phyloP scores from a whole-genome alignment of 2,329 filamentous ascomycete species.

The Falciphora oryzae region DNA sequence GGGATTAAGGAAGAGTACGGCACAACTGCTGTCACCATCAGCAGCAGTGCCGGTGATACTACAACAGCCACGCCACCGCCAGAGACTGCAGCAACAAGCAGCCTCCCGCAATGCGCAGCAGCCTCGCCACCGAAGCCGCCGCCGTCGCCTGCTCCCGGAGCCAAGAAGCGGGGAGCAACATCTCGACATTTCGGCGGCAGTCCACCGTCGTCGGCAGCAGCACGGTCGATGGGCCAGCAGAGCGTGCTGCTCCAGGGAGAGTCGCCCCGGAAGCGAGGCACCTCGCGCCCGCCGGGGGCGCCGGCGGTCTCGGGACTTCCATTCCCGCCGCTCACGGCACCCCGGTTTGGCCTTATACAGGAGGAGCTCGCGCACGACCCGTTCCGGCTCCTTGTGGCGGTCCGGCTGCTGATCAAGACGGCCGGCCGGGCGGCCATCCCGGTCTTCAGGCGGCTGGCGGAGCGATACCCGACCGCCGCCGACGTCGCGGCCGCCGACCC shows the following conservation, averaged over 20 bases:
- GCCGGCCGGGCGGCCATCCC: slow-evolving; percentile 69
- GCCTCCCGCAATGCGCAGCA: slow-evolving; percentile 6
- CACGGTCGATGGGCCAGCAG: slow-evolving; percentile 11
- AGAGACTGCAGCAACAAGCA: not conserved
- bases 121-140: not conserved
- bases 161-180: slow-evolving; percentile 22
- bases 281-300: slow-evolving; percentile 33
- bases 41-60: not conserved
- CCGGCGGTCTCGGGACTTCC: slow-evolving; percentile 45
- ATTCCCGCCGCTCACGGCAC: slow-evolving; percentile 61
- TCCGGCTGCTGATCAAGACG: slow-evolving; percentile 81
- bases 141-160: slow-evolving; percentile 5
- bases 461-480: slow-evolving; percentile 60
- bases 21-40: too few species aligned
- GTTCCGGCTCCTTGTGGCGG: slow-evolving; percentile 74
- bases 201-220: not conserved
- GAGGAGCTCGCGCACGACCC: slow-evolving; percentile 70
- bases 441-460: slow-evolving; percentile 63
- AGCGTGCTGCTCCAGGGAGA: slow-evolving; percentile 5
- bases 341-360: slow-evolving; percentile 74
- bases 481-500: slow-evolving; percentile 42
- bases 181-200: slow-evolving; percentile 28
- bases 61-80: not conserved
- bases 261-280: not conserved
- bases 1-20: not conserved